Base-by-base conservation (phyloP, 768 basidiomycete species). In the Dentipellis fragilis region DNA sequence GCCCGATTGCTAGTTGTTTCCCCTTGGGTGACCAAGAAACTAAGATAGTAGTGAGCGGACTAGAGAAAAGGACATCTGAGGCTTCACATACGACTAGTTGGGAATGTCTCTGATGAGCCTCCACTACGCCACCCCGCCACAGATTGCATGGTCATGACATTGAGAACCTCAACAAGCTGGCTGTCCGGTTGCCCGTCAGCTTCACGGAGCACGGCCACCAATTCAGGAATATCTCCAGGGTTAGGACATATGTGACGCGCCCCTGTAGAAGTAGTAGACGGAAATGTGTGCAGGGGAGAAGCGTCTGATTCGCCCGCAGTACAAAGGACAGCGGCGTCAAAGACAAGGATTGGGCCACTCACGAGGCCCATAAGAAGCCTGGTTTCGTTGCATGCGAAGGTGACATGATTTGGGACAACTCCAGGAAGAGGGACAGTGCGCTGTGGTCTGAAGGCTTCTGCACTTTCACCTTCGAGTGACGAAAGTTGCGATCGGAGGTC, bases 21-120 rank as follows among this genome's bases (percentile, higher is more conserved):
- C 89, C 89, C 66, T 89, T 89, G 1, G 89, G 86, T 3, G 89
- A 91, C 89, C 89, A 92, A 11, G 85, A 79, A 9, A 85, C 89
- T 91, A 55, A 10, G 52, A 47, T 52, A n/a, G 21, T 9, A 45
- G 16, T 59, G 16, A 52, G 37, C 60, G 51, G 62, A 61, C 23
- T 19, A 48, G 22, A 59, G 54, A 36, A 47, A 52, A 48, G 36
- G 0, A 3, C 5, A 29, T 35, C 51, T 21, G 50, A 38, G 58
- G 42, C 19, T 17, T 42, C n/a, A 73, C 84, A 56, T 54, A 88
- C 87, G 73, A 56, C 83, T 77, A 9, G 77, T 77, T 1, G 85
- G 84, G 34, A 73, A 74, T 29, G 76, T 75, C 54, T 77, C 74
- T 4, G 71, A 69, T 65, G 78, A 62, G 58, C 71, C 57, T 65